Base-by-base conservation (phyloP, 2,329 filamentous ascomycete species). In the Nigrospora oryzae region DNA sequence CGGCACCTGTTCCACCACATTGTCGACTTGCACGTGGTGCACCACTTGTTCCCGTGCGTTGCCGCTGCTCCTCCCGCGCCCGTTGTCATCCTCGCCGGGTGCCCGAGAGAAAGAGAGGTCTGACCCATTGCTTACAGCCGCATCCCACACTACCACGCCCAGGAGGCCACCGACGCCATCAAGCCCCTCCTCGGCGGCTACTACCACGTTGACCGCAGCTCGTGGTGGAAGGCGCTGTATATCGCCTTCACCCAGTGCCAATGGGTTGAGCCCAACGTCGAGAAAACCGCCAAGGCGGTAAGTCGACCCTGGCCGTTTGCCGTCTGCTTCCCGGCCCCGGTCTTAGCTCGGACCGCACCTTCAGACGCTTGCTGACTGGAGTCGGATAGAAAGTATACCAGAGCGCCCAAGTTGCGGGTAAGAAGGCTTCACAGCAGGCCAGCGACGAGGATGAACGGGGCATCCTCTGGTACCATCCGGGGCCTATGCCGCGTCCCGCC, bases 1-100 rank as follows among this genome's bases (percentile, higher is more conserved):
- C 73, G 71, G 40, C 74, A 82, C 61, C 64, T 82, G 52, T 79
- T 83, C 66, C 80, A 83, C 61, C 74, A 76, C 42, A 83, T 83
- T 58, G 79, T 82, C 38, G 78, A 80, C 51, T 74, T 74, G 42
- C 79, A 83, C 55, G 79, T 83, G 15, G 69, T 81, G 19, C 79
- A 83, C 60, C 80, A 84, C 53, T 63, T 78, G 11, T 77, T 81
- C 61, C 73, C 77, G 64, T 74, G 64, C 52, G 66, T 58, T 19
- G 23, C 4, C 19, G 6, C 4, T 23, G 19, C 19, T 23, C 19
- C 19, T 23, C 6, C 19, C 19, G 19, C 19, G 19, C 19, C 19
- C 19, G 19, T 23, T 23, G 19, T 23, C 19, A 6, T 4, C 6
- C 19, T 23, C 19, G 19, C n/a, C n/a, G n/a, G n/a, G n/a, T n/a